Base-by-base conservation (phyloP, 2,329 filamentous ascomycete species). In the Ceratocystis cacaofunesta region DNA sequence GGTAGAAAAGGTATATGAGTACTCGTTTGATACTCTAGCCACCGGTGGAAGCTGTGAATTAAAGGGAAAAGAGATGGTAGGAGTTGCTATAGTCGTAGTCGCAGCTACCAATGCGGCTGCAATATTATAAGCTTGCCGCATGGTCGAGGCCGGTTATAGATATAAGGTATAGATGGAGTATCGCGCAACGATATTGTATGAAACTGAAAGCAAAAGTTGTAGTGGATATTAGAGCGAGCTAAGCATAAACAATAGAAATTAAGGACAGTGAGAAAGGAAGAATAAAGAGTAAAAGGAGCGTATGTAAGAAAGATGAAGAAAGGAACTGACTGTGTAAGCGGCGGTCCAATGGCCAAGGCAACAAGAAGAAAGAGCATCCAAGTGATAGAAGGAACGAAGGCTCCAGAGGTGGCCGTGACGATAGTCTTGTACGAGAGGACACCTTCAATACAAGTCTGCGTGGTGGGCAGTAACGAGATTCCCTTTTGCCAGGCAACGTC, bases 41-140 rank as follows among this genome's bases (percentile, higher is more conserved):
- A 92, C 86, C 2, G 87, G 86, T 41, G 90, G 90, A 0, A 95
- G 81, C 74, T 96, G 91, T 1, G 89, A 85, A 74, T 94, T 95
- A 74, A 95, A 80, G 0, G 90, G 90, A 70, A 92, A 92, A 60
- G 78, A 76, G 61, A 79, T 71, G 28, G 73, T 71, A 10, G 82
- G 82, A 19, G 74, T 71, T 63, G 76, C 73, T 46, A 67, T 69
- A n/a, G 72, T 73, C 43, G 75, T 69, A 32, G 68, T 69, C 50
- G 72, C 48, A 65, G 76, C 67, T 5, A 28, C 43, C 44, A 64
- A 43, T 71, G 67, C 60, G 76, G 68, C 67, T 70, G 63, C 67
- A 69, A 67, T 70, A 71, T 63, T 68, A 68, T 65, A 65, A 69
- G 10, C 19, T 10, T 28, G 52, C n/a, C 55, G 43, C 63, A 67